These are phyloP conservation scores for Diphasiastrum complanatum DNA, from an alignment of 83 land plant genomes.

Conservation along the genomic window DNA sequence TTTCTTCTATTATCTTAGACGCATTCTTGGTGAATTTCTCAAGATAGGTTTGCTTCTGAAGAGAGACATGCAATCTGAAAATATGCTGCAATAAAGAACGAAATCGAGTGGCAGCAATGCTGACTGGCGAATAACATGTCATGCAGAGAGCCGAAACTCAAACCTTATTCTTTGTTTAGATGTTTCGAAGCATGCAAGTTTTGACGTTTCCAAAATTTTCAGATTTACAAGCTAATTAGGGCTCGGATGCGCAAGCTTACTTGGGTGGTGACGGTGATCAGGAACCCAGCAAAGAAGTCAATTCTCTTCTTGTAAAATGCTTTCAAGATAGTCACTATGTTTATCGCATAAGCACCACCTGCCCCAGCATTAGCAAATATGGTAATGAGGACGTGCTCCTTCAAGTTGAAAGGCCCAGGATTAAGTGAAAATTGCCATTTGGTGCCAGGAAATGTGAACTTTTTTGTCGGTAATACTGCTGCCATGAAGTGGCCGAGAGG, in stretches of 20 bases:
- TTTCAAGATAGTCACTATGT: conserved; percentile 26
- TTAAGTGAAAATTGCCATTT: conserved; percentile 17
- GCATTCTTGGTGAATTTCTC: no score
- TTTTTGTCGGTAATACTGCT: conserved; percentile 17
- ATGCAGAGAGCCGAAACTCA: not conserved
- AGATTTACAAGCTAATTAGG: not conserved
- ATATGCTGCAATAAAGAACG: no score
- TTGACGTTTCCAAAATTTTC: not conserved
- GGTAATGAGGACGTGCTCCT: conserved; percentile 35
- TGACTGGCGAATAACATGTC: not conserved
- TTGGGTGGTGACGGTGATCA: conserved; percentile 27
- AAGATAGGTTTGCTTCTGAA: no score
- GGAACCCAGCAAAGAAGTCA: conserved; percentile 19
- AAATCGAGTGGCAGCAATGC: no score
- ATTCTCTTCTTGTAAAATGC: conserved; percentile 29
- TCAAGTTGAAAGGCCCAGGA: conserved; percentile 36
- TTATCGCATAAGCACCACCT: conserved; percentile 27
- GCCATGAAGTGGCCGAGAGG: conserved; percentile 34
- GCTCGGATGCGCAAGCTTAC: conserved; percentile 6
- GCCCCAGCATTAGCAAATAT: conserved; percentile 35
- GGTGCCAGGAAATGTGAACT: conserved; percentile 13
- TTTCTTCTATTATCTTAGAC: no score
- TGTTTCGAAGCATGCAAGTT: not conserved
- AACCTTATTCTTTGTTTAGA: no score
- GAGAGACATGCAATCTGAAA: no score